Conservation (phyloP, 2,329 filamentous ascomycete species). For the Fusarium oligoseptatum region DNA sequence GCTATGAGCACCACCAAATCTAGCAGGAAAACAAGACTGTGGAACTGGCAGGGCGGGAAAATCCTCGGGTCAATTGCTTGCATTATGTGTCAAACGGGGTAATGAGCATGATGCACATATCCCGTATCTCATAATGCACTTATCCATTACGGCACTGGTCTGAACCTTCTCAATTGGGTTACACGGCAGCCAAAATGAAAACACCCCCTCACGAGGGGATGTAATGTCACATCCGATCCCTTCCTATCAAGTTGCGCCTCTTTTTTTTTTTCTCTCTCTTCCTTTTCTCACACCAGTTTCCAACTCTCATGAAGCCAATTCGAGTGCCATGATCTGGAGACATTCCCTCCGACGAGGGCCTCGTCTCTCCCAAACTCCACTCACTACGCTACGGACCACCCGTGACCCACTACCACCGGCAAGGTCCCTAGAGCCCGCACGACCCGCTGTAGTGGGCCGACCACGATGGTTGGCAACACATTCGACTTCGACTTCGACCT, state of each 20-base stretch:
- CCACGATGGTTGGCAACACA: constrained; percentile 44
- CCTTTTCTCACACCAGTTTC: neutral
- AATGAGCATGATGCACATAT: constrained; percentile 14
- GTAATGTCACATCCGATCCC: constrained; percentile 24
- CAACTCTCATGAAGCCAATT: constrained; percentile 12
- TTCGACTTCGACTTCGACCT: constrained; percentile 15
- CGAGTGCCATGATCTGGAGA: constrained; percentile 48
- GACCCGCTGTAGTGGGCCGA: constrained; percentile 42
- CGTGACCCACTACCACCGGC: constrained; percentile 43
- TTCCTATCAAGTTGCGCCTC: constrained; percentile 5
- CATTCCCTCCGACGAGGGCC: constrained; percentile 42
- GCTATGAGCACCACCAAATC: constrained; percentile 34
- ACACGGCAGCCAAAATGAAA: constrained; percentile 40
- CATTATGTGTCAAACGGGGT: constrained; percentile 17
- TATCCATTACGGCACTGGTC: constrained; percentile 22
- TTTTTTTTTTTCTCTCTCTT: constrained; percentile 13
- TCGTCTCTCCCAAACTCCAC: constrained; percentile 40
- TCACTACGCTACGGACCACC: constrained; percentile 40
- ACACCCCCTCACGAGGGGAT: constrained; percentile 35
- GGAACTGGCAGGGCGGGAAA: constrained; percentile 36
- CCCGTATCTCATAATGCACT: constrained; percentile 16
- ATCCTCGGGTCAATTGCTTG: constrained; percentile 38
- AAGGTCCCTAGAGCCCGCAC: constrained; percentile 28
- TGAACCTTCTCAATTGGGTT: constrained; percentile 39
- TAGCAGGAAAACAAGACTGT: constrained; percentile 38